Percentiles rank a stretch among this genome's conserved stretches.
phyloP scores from a whole-genome alignment of 306 rosid genomes.

The Argentina anserina region DNA sequence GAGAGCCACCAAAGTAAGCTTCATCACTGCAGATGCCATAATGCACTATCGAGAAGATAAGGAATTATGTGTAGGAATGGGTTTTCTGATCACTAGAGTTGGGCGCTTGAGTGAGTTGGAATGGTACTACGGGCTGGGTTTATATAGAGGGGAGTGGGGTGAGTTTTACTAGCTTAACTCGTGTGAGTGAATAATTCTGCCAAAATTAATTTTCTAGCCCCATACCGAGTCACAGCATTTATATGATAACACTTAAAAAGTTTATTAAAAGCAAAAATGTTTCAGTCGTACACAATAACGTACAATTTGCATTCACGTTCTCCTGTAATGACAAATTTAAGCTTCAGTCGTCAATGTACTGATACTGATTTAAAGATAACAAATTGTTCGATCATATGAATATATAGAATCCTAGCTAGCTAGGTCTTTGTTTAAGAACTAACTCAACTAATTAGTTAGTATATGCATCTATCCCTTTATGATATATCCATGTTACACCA shows the following conservation, averaged over 20 bases:
- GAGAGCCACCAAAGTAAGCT: slow-evolving; percentile 21
- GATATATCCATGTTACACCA: background rate
- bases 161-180: background rate
- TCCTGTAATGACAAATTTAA: too few relatives aligned
- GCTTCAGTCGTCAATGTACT: background rate
- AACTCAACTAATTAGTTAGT: background rate
- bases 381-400: background rate
- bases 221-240: background rate
- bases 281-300: too few relatives aligned
- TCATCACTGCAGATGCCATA: slow-evolving; percentile 35
- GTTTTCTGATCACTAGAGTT: background rate
- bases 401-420: too few relatives aligned
- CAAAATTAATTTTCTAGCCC: background rate
- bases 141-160: background rate
- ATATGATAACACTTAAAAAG: background rate
- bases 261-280: too few relatives aligned
- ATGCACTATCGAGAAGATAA: background rate
- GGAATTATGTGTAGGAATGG: background rate
- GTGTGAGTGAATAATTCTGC: background rate
- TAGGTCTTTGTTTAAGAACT: background rate
- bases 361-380: too few relatives aligned
- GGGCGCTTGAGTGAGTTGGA: background rate
- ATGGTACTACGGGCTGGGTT: background rate
- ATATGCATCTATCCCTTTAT: too few relatives aligned
- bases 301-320: background rate